Base-by-base conservation (phyloP, 73 alveolate species). In the Paramecium biaurelia region DNA sequence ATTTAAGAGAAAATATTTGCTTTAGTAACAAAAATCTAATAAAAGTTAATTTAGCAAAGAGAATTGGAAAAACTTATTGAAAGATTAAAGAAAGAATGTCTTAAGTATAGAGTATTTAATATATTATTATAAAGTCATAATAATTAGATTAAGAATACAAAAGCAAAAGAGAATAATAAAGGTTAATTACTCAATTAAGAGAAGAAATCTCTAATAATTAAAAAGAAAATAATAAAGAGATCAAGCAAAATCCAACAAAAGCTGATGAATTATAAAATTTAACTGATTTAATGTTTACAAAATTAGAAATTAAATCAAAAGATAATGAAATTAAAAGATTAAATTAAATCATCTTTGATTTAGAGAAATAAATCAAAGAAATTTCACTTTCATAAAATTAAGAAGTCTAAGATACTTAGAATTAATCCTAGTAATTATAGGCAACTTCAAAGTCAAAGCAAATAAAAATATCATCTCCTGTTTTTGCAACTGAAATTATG, bases 1-100 rank as follows among this genome's bases (percentile, higher is more conserved):
- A 79, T 79, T 4, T 47, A 79, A 20, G 90, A 79, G 10, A 38
- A 35, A 24, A 18, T 79, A 24, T 43, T 79, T 28, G 28, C 47
- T 8, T 23, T 79, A 18, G 72, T 79, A 11, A 26, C 43, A 18
- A 1, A 43, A 5, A 45, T 79, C 7, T 79, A 79, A 47, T 43
- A 24, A 12, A 10, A 14, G 10, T 21, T 30, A 43, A 14, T 42
- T 4, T 7, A 9, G 1, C 10, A 79, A 45, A 79, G 70, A 23
- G 90, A 79, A 34, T 11, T 26, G 5, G 90, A 79, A 20, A 79
- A 79, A 11, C 32, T 45, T 0, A 23, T 79, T 42, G 70, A 41
- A 9, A 79, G 90, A 15, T 26, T 79, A 47, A 79, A 79, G 23
- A 79, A 20, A 47, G 45, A 79, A 79, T 79, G 90, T 34, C 28